Evolutionary conservation across 257 asterid genomes (phyloP).

Genomic region (Nicotiana tomentosiformis): DNA sequence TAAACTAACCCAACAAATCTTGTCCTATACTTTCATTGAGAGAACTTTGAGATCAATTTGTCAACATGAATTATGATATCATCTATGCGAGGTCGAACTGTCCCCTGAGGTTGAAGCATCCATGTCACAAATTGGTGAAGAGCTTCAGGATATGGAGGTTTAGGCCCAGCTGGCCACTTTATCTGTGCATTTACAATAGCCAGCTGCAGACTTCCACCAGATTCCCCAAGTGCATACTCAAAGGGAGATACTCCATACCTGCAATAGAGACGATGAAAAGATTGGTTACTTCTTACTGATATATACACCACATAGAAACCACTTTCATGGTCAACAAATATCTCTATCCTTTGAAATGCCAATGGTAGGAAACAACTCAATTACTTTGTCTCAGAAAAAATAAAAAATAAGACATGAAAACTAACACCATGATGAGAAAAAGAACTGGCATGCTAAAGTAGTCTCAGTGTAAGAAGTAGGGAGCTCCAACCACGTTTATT

Average conservation of each 20-base stretch:
- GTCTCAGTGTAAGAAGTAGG: not conserved
- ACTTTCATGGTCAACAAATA: not conserved
- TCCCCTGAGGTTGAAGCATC: conserved; percentile 97
- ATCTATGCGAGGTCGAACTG: conserved; percentile 81
- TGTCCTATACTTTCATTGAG: conserved; percentile 30
- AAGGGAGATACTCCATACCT: conserved; percentile 98
- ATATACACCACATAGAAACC: not conserved
- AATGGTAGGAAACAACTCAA: not conserved
- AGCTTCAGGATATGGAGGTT: conserved; percentile 83
- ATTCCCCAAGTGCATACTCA: conserved; percentile 87
- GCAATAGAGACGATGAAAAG: conserved; percentile 10
- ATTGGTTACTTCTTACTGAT: not conserved
- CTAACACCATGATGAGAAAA: not conserved
- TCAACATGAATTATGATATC: conserved; percentile 88
- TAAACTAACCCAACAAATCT: conserved; percentile 1
- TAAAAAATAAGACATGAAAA: not conserved
- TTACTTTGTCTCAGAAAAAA: not conserved
- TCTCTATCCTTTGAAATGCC: not conserved
- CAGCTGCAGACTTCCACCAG: conserved; percentile 96
- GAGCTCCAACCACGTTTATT: not conserved
- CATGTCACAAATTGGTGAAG: conserved; percentile 93
- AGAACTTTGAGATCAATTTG: conserved; percentile 76
- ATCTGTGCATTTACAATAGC: conserved; percentile 89
- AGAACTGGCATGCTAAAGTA: not conserved
- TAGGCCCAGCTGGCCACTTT: conserved; percentile 89